Evolutionary conservation across 2,329 filamentous ascomycete genomes (phyloP).

Genomic region (Hirsutella minnesotensis): DNA sequence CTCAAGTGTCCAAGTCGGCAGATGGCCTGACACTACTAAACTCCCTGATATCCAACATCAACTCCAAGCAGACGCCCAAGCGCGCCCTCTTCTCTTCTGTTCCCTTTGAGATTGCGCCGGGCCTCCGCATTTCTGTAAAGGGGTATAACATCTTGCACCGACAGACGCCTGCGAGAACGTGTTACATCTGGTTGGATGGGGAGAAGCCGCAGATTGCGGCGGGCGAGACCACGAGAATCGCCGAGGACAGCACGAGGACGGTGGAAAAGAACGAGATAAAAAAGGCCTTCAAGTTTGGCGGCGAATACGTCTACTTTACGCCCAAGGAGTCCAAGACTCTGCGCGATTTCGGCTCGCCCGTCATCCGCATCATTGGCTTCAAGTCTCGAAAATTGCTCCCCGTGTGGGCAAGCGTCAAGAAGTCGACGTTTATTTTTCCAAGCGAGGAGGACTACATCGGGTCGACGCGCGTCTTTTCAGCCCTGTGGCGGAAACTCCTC

Average conservation of each 20-base stretch:
- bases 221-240: constrained; percentile 61
- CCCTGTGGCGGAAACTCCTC: constrained; percentile 77
- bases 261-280: constrained; percentile 74
- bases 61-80: constrained; percentile 78
- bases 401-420: constrained; percentile 74
- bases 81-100: constrained; percentile 77
- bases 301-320: constrained; percentile 76
- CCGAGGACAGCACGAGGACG: constrained; percentile 63
- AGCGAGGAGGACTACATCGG: constrained; percentile 83
- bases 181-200: constrained; percentile 80
- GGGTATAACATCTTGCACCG: constrained; percentile 83
- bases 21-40: constrained; percentile 71
- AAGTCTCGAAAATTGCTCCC: constrained; percentile 67
- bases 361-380: constrained; percentile 87
- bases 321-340: constrained; percentile 72
- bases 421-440: constrained; percentile 87
- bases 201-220: constrained; percentile 72
- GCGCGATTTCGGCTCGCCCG: constrained; percentile 67
- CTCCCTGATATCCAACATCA: constrained; percentile 76
- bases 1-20: constrained; percentile 53
- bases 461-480: constrained; percentile 85
- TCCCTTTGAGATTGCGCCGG: constrained; percentile 78
- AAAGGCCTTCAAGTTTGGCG: constrained; percentile 93
- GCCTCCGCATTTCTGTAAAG: constrained; percentile 78
- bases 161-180: constrained; percentile 69